Base-by-base conservation (phyloP, 2,329 filamentous ascomycete species). In the Cordyceps cateniannulata region DNA sequence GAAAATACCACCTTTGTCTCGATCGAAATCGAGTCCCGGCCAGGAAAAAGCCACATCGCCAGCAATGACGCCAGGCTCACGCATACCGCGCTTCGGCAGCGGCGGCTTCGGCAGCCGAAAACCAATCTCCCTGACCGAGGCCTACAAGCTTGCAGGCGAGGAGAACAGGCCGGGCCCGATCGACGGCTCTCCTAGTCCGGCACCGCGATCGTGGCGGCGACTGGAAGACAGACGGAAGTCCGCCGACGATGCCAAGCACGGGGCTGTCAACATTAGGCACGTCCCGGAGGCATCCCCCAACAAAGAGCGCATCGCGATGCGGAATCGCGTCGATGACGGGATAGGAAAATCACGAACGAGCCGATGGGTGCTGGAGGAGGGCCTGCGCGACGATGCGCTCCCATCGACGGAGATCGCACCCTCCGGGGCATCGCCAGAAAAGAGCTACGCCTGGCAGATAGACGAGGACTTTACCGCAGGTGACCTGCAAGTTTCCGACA, bases 381-480 rank as follows among this genome's bases (percentile, higher is more conserved):
- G 49, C 10, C 40, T 54, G 61, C 56, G 47, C 29, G 69, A 65
- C 8, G 72, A 75, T 47, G 58, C 70, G 0, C 62, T 75, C 1
- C 70, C 69, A 3, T 75, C 74, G 5, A 64, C 73, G 40, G 76
- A 76, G 48, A 52, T 32, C 22, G 20, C 20, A 3, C 24, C 29
- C 12, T 49, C 25, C 63, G 53, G 25, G 59, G 38, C 65, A 6
- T 80, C 79, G 0, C 81, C 81, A 0, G 77, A 79, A 56, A 83
- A 81, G 69, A 80, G 77, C 65, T 81, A 78, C 61, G 79, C 77
- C 8, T 85, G 82, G 82, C 73, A 84, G 60, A 69, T 83, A 7
- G 82, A 85, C 38, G 77, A 79, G 5, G 83, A 85, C 59, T 84
- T 85, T 64, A 85, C 83, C 0, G 82, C 78, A 12, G 76, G 77